Evolutionary conservation across 768 basidiomycete species (phyloP).

Genomic region (Kwoniella pini): DNA sequence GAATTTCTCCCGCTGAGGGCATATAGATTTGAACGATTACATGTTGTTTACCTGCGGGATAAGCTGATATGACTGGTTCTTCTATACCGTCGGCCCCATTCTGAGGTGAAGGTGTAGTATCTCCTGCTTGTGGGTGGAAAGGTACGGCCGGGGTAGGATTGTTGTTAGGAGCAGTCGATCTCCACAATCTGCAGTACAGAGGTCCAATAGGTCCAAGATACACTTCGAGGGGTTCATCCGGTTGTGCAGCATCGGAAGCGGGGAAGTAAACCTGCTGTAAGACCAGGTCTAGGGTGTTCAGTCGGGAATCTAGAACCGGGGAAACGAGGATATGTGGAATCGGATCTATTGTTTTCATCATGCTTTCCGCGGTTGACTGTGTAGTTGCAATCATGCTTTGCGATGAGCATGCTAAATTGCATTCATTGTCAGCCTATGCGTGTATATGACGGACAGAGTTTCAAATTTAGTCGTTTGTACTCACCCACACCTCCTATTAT

Average conservation of each 20-base stretch:
- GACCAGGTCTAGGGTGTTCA: conserved; percentile 76
- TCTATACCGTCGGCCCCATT: background rate
- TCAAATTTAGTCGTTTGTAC: conserved; percentile 9
- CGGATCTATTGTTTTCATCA: conserved; percentile 87
- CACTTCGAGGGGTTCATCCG: conserved; percentile 66
- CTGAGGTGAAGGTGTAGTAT: background rate
- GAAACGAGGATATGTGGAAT: conserved; percentile 83
- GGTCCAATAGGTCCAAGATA: conserved; percentile 90
- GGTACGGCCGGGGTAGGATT: conserved; percentile 7
- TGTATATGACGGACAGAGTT: background rate
- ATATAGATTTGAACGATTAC: conserved; percentile 83
- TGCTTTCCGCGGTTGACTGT: too few species aligned
- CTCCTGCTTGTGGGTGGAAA: background rate
- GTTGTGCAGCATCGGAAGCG: conserved; percentile 53
- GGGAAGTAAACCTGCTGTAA: conserved; percentile 84
- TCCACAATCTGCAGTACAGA: conserved; percentile 65
- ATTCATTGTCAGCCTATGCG: too few species aligned
- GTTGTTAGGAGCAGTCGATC: conserved; percentile 12
- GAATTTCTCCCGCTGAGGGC: conserved; percentile 72
- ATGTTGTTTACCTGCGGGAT: conserved; percentile 56
- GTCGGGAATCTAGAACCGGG: conserved; percentile 69
- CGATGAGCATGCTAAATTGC: too few species aligned
- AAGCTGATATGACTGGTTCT: conserved; percentile 21
- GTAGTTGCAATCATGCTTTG: too few species aligned
- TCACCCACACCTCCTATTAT: conserved; percentile 92